A percentile compares a stretch with the other conserved stretches of the same genome.
These are phyloP conservation scores for Thoreauomyces humboldtii DNA, from an alignment of 192 early-diverging fungal species.

Conservation along the genomic window DNA sequence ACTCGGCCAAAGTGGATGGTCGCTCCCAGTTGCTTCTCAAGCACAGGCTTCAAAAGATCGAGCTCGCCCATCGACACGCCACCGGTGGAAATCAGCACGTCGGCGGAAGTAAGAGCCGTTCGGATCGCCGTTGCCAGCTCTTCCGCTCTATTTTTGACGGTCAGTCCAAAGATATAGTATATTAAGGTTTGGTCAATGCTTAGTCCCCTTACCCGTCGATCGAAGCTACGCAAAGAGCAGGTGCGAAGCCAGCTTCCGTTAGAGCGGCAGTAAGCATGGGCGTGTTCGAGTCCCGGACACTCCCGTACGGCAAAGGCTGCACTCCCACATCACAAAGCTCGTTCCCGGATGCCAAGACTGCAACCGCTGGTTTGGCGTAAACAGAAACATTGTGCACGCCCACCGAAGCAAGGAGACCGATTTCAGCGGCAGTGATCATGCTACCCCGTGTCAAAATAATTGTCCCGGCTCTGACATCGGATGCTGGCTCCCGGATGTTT, in stretches of 20 bases:
- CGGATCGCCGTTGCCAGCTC: conserved; percentile 46
- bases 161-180: neutral
- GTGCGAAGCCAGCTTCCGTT: conserved; percentile 55
- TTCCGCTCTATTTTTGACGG: conserved; percentile 40
- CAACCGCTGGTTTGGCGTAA: conserved; percentile 56
- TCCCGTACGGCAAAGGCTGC: conserved; percentile 48
- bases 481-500: conserved; percentile 80
- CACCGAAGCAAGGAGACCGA: conserved; percentile 78
- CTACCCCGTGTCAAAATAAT: conserved; percentile 58
- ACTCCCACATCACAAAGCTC: conserved; percentile 67
- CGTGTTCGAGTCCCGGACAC: conserved; percentile 84
- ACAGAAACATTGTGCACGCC: conserved; percentile 54
- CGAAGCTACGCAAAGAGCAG: neutral
- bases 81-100: conserved; percentile 88
- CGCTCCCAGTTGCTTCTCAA: conserved; percentile 75
- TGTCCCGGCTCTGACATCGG: conserved; percentile 65
- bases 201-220: neutral
- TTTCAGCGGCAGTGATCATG: conserved; percentile 65
- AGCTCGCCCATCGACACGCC: conserved; percentile 98
- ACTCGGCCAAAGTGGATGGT: conserved; percentile 88
- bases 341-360: conserved; percentile 86
- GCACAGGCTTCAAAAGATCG: conserved; percentile 84
- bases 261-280: conserved; percentile 71
- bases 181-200: neutral
- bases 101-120: conserved; percentile 45